Conservation (phyloP, 305 asterid species). For the Solanum hybrid region DNA sequence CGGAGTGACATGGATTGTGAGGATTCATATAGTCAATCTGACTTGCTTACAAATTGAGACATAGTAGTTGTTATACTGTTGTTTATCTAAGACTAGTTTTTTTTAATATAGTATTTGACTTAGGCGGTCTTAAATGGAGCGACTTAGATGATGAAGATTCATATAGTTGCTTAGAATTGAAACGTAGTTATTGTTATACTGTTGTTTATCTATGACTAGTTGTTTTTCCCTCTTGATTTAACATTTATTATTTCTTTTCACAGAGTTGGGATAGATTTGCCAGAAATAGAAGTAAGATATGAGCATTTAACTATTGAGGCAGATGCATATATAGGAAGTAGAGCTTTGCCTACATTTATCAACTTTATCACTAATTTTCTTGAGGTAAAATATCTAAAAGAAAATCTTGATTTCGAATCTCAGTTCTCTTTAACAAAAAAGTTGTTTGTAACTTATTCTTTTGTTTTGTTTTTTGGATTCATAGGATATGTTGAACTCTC, state of each 20-base stretch:
- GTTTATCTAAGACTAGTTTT: background rate
- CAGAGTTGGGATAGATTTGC: slow-evolving; percentile 59
- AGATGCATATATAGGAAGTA: slow-evolving; percentile 39
- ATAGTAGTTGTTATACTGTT: background rate
- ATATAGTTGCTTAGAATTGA: background rate
- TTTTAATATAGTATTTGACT: too few relatives aligned
- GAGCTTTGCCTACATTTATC: slow-evolving; percentile 46
- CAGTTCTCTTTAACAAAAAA: background rate
- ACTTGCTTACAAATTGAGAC: background rate
- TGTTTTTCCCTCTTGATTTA: background rate
- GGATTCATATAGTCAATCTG: background rate
- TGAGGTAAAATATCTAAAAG: slow-evolving; percentile 29
- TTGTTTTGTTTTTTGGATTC: background rate
- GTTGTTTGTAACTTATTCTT: background rate
- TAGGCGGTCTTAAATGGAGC: background rate
- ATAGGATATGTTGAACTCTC: slow-evolving; percentile 23
- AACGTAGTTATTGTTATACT: background rate
- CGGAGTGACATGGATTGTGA: background rate
- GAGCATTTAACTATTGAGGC: slow-evolving; percentile 43
- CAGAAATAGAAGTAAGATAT: slow-evolving; percentile 52
- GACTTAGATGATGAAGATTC: background rate
- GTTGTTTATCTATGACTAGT: background rate
- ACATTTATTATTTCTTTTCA: background rate
- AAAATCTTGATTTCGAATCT: background rate
- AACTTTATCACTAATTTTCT: slow-evolving; percentile 37